Base-by-base conservation (phyloP, 345 rosid genomes). In the Cardamine chenopodiifolia region DNA sequence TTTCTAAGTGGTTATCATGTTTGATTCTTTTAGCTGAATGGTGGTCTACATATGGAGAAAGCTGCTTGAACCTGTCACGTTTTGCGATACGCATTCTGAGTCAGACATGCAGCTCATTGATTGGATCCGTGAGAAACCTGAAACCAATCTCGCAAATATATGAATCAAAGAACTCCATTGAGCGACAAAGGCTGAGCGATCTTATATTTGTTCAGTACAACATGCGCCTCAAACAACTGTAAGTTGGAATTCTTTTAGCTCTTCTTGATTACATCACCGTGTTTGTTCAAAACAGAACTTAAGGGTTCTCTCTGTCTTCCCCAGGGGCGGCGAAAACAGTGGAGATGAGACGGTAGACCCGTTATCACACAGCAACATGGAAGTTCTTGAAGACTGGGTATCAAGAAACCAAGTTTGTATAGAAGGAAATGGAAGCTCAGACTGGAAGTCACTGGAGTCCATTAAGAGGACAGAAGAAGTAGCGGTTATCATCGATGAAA, bases 1-100 rank as follows among this genome's bases (percentile, higher is more conserved):
- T 44, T 31, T 44, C 0, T 29, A n/a, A 44, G 56, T 66, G 20
- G 0, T 31, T 54, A 8, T 29, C 34, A 22, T 71, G 45, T 48
- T 58, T 50, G n/a, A 15, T 71, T 13, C 65, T 80, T 59, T 29
- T 68, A 95, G 99, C 85, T 73, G 99, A 95, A 75, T 92, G 99
- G 99, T 95, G 99, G 99, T 85, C 90, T 68, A 85, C 97, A 8
- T 92, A 89, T 75, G 98, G 96, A 55, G 98, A 93, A 75, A 85
- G 90, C 68, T 92, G 99, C 80, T 90, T 92, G 53, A 89, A 95
- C 79, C 83, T 95, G 85, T 81, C 92, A 59, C 92, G 90, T 35
- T 72, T 95, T 75, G 98, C 98, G 0, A 66, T 82, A 55, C 93
- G 91, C n/a, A 81, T 95, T 70, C 85, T 92, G 58, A 83, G 89